Evolutionary conservation across 2,329 filamentous ascomycete genomes (phyloP), one percentile per base, ranked within the genome.

Genomic region (Sporothrix variecibatus): DNA sequence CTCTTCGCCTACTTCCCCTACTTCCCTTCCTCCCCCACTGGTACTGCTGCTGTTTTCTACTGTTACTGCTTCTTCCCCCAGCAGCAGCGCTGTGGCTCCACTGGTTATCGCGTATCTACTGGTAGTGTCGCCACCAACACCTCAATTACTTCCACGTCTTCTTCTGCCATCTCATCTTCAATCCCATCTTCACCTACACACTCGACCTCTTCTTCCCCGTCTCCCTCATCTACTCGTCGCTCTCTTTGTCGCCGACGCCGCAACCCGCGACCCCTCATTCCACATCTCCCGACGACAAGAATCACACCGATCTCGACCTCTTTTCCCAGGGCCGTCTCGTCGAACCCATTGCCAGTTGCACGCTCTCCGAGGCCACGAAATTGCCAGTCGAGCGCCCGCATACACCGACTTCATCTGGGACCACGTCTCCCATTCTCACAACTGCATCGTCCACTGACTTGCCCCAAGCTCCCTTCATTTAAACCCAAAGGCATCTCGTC

Each of bases 251-350:
- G 38, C 80, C 84, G 72, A 84, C 84, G 76, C 84, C 85, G 74
- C 84, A 85, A 77, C 84, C 84, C 73, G 80, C 81, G 74, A 86
- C 85, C 51, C 85, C 85, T 76, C 81, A 80, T 78, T 82, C 82
- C 76, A 79, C 80, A 74, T 77, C 77, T 72, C 76, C 77, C 77
- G 77, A 75, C 77, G 77, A 76, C 31, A 53, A 72, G 28, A 49
- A 68, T 74, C 76, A 76, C 75, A 77, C 72, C 64, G 78, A 73
- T 26, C 31, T 40, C 17, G 78, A 74, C 34, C 51, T 40, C 17
- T 69, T 58, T 34, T 9, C 49, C 23, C 46, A 69, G 77, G 79
- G 76, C 76, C 78, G 64, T 53, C 40, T 71, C 77, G 76, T 79
- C 76, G 83, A 84, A 75, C 80, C 82, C 77, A 83, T 83, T 75